A percentile compares a stretch with the other conserved stretches of the same genome.
Evolutionary conservation across 139 green algal species (phyloP).

Genomic region (Mychonastes homosphaera): DNA sequence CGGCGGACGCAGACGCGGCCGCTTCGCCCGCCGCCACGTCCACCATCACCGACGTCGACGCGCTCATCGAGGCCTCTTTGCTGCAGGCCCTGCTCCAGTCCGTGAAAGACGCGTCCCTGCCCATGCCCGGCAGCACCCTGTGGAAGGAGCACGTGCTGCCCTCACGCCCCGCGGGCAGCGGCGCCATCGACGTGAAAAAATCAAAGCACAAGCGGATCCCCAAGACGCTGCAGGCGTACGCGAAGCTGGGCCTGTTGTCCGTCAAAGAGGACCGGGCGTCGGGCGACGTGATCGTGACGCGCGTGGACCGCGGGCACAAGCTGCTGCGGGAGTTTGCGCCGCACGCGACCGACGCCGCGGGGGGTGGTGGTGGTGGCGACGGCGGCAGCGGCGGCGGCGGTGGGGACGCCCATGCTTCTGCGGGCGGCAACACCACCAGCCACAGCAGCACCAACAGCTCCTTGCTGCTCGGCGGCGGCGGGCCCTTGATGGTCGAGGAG

Average conservation of each 20-base stretch:
- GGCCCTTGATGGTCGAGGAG: constrained; percentile 29
- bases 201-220: constrained; percentile 53
- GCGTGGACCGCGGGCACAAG: constrained; percentile 27
- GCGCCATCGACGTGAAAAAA: constrained; percentile 40
- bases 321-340: constrained; percentile 24
- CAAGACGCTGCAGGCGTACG: constrained; percentile 39
- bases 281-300: constrained; percentile 31
- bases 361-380: neutral
- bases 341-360: constrained; percentile 12
- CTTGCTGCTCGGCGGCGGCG: neutral
- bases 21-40: neutral
- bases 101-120: constrained; percentile 40
- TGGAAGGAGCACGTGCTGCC: constrained; percentile 36
- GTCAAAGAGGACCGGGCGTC: constrained; percentile 40
- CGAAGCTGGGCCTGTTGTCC: constrained; percentile 26
- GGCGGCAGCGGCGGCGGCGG: neutral
- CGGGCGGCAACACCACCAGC: neutral
- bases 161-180: constrained; percentile 1
- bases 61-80: constrained; percentile 32
- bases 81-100: constrained; percentile 45
- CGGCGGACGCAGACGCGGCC: neutral
- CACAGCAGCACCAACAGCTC: neutral
- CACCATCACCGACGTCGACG: constrained; percentile 36
- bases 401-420: neutral
- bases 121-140: constrained; percentile 16